Evolutionary conservation across 176 grass and related monocot species (phyloP).

Genomic region (Carex myosuroides): DNA sequence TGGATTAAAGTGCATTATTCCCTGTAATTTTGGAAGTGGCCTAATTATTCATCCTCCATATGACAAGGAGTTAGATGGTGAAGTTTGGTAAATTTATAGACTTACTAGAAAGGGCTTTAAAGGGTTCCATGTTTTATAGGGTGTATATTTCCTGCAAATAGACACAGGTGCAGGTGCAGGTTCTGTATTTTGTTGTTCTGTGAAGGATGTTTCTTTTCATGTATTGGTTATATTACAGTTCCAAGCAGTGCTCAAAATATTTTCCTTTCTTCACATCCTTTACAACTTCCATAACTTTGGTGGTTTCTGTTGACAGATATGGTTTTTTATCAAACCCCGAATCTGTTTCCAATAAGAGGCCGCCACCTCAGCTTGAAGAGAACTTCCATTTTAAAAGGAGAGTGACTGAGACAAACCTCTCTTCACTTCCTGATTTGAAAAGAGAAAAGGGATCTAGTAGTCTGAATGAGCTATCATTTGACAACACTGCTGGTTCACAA

Average conservation of each 20-base stretch:
- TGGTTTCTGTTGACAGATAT: conserved; percentile 49
- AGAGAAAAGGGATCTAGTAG: conserved; percentile 24
- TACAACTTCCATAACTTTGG: neutral
- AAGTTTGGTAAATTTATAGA: neutral
- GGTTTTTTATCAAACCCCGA: conserved; percentile 50
- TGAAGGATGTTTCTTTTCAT: neutral
- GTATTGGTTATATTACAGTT: neutral
- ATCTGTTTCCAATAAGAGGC: conserved; percentile 1
- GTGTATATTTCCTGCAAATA: neutral
- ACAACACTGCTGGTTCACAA: conserved; percentile 28
- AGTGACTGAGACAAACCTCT: neutral
- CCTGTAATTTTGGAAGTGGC: neutral
- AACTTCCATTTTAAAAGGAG: conserved; percentile 5
- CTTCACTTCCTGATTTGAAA: conserved; percentile 20
- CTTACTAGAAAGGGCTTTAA: neutral
- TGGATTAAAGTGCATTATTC: neutral
- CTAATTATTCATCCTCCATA: neutral
- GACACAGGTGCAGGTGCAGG: neutral
- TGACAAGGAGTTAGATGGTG: neutral
- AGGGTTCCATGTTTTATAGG: neutral
- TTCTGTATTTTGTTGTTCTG: neutral
- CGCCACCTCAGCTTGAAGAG: conserved; percentile 24
- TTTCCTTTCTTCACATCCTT: neutral
- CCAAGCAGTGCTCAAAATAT: neutral
- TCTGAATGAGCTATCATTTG: conserved; percentile 29